These are phyloP conservation scores for Vaccinium vitisidaea DNA, from an alignment of 148 eudicot genomes.

Conservation along the genomic window DNA sequence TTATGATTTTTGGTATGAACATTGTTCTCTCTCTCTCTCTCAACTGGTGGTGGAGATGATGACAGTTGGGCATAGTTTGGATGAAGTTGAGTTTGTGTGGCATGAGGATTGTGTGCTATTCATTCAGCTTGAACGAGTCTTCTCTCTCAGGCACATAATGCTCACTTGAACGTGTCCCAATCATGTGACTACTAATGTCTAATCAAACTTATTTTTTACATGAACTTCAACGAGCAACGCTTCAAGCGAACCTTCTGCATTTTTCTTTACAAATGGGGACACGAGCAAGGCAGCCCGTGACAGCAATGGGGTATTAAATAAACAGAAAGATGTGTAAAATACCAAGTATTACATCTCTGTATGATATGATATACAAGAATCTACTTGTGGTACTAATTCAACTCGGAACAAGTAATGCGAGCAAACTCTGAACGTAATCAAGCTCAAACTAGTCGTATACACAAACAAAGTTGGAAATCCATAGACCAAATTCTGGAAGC, in stretches of 20 bases:
- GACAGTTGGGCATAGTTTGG: not conserved
- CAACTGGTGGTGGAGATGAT: not conserved
- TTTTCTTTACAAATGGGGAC: not conserved
- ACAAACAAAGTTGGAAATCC: not conserved
- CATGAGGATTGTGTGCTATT: too few relatives aligned
- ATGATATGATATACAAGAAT: slow-evolving; percentile 9
- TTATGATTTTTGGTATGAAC: too few relatives aligned
- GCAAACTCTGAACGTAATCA: not conserved
- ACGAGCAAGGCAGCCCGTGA: not conserved
- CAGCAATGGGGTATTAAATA: not conserved
- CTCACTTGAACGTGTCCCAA: too few relatives aligned
- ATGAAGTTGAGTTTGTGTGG: too few relatives aligned
- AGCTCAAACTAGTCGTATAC: slow-evolving; percentile 13
- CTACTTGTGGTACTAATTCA: not conserved
- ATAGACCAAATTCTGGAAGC: not conserved
- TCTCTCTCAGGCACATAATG: not conserved
- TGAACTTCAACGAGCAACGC: too few relatives aligned
- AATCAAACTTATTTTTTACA: too few relatives aligned
- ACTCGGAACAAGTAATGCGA: not conserved
- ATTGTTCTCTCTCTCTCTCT: too few relatives aligned
- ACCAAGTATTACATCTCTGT: not conserved
- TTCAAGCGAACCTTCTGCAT: not conserved
- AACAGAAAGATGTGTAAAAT: not conserved
- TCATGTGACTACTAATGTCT: not conserved
- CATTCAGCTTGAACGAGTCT: not conserved